Conservation (phyloP, 1,284 basidiomycete genomes). For the Ganoderma lucidum region DNA sequence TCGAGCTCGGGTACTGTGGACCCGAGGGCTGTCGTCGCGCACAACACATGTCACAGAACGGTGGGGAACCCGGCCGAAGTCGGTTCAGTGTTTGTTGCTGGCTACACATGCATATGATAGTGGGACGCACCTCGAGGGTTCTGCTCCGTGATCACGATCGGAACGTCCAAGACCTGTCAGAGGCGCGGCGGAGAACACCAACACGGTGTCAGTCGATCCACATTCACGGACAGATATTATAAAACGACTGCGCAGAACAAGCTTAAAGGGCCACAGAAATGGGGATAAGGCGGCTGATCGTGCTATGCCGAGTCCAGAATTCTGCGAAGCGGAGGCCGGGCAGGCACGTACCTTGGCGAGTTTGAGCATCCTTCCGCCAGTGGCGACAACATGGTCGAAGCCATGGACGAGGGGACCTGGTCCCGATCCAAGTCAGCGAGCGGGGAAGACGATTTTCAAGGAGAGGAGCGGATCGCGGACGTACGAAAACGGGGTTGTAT, state of each 20-base stretch:
- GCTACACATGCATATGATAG: background rate
- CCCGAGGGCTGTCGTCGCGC: conserved; percentile 66
- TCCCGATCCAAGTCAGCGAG: background rate
- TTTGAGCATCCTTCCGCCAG: conserved; percentile 78
- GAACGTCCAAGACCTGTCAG: conserved; percentile 67
- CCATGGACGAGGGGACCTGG: conserved; percentile 67
- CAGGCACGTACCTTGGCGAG: conserved; percentile 66
- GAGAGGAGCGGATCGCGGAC: conserved; percentile 36
- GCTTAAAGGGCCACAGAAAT: background rate
- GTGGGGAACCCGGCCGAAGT: background rate
- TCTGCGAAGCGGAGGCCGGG: background rate
- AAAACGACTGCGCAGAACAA: background rate
- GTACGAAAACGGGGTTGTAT: conserved; percentile 80
- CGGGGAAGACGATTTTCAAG: conserved; percentile 3
- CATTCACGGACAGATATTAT: background rate
- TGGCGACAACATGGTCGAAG: conserved; percentile 75
- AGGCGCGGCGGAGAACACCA: conserved; percentile 3
- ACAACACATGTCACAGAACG: background rate
- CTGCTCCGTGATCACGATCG: conserved; percentile 85
- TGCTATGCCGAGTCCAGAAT: background rate
- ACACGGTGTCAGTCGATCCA: conserved; percentile 9
- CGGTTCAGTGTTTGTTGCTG: background rate
- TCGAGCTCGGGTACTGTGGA: conserved; percentile 73
- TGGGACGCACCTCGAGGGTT: conserved; percentile 70
- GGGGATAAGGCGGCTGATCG: background rate